Evolutionary conservation across 495 filamentous ascomycete genomes (phyloP).

Genomic region (Bryoglossum gracile): DNA sequence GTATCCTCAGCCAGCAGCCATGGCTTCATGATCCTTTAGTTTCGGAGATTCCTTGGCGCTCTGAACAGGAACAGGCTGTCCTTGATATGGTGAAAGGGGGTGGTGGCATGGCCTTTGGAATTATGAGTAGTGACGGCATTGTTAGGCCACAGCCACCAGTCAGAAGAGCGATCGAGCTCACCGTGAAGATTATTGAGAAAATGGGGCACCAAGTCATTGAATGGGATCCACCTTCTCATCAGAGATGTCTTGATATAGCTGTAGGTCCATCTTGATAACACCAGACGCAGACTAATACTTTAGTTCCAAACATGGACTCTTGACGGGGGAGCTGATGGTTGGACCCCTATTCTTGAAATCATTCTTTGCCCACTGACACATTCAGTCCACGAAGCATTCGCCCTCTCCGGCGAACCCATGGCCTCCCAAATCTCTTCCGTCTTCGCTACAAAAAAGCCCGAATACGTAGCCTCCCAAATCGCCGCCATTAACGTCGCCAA

Average conservation of each 20-base stretch:
- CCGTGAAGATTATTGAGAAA: conserved; percentile 40
- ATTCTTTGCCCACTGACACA: background rate
- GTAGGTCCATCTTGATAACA: conserved; percentile 1
- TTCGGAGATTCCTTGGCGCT: conserved; percentile 55
- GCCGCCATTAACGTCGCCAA: conserved; percentile 49
- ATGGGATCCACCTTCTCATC: conserved; percentile 22
- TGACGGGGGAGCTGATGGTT: conserved; percentile 36
- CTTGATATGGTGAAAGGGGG: conserved; percentile 29
- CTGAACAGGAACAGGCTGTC: conserved; percentile 39
- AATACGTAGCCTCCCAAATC: conserved; percentile 40
- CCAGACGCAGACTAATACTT: background rate
- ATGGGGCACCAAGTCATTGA: conserved; percentile 45
- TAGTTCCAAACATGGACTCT: conserved; percentile 38
- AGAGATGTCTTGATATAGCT: conserved; percentile 5
- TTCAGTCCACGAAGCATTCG: background rate
- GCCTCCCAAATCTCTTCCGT: conserved; percentile 33
- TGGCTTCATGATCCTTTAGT: conserved; percentile 61
- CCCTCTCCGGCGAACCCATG: conserved; percentile 47
- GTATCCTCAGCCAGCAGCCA: conserved; percentile 46
- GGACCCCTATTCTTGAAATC: background rate
- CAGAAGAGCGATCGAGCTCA: conserved; percentile 36
- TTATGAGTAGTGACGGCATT: conserved; percentile 49
- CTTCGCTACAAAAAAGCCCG: conserved; percentile 28
- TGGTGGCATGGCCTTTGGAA: conserved; percentile 40
- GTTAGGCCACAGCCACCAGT: conserved; percentile 50